phyloP scores from a whole-genome alignment of 2,329 filamentous ascomycete genomes.

The Bipolaris victoriae region DNA sequence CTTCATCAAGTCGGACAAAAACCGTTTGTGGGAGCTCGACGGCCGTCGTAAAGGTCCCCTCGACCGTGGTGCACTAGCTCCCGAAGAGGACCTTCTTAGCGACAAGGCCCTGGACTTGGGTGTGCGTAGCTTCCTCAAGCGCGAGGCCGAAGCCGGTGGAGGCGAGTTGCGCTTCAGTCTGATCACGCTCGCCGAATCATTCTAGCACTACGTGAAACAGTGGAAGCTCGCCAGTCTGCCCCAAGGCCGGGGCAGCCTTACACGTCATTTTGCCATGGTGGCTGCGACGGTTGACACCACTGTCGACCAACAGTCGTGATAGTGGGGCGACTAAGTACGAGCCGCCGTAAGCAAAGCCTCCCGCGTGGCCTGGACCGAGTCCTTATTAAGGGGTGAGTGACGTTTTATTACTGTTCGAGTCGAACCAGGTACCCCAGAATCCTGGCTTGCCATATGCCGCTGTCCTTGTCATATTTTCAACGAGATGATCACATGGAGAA shows the following conservation, averaged over 20 bases:
- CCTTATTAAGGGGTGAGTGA: neutral
- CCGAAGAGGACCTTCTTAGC: conserved; percentile 62
- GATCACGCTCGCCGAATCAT: conserved; percentile 65
- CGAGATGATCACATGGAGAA: neutral
- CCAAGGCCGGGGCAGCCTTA: neutral
- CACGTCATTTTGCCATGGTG: neutral
- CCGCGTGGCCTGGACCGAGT: neutral
- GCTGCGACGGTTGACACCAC: neutral
- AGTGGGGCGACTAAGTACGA: neutral
- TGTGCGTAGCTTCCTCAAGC: conserved; percentile 64
- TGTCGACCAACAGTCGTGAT: neutral
- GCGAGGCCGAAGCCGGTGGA: conserved; percentile 60
- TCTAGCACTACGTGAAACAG: conserved; percentile 24
- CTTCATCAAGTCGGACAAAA: conserved; percentile 79
- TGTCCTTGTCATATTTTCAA: neutral
- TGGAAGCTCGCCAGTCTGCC: neutral
- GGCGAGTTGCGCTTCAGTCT: conserved; percentile 69
- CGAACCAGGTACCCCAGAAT: neutral
- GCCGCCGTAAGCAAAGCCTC: neutral
- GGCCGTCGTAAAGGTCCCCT: conserved; percentile 75
- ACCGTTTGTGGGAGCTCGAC: conserved; percentile 79
- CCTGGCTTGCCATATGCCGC: neutral
- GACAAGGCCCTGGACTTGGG: conserved; percentile 76
- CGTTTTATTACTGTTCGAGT: neutral
- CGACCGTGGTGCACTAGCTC: conserved; percentile 59